These are phyloP conservation scores for Diplocarpon rosae DNA, from an alignment of 2,329 filamentous ascomycete species.

Conservation along the genomic window DNA sequence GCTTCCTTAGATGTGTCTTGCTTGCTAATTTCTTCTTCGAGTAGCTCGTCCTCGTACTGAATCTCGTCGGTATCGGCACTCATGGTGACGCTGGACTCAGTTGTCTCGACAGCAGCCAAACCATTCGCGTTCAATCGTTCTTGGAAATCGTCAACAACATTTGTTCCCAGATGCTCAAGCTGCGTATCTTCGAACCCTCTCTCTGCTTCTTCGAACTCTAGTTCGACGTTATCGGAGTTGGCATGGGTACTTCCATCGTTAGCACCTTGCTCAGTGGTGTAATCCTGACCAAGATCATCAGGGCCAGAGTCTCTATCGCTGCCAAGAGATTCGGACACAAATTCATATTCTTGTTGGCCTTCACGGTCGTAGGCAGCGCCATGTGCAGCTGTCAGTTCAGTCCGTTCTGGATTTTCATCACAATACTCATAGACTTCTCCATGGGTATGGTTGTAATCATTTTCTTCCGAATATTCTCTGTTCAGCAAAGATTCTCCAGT, in stretches of 20 bases:
- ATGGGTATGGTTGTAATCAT: not conserved
- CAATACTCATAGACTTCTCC: slow-evolving; percentile 1
- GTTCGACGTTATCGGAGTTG: slow-evolving; percentile 1
- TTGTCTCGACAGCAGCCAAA: slow-evolving; percentile 14
- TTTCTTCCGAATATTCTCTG: slow-evolving; percentile 11
- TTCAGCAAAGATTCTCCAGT: not conserved
- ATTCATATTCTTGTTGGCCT: not conserved
- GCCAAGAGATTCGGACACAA: not conserved
- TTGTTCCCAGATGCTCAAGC: not conserved
- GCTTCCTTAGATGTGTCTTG: not conserved
- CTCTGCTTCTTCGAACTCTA: not conserved
- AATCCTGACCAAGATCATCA: not conserved
- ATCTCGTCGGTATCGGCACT: slow-evolving; percentile 30
- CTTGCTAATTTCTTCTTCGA: slow-evolving; percentile 29
- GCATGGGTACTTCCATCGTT: not conserved
- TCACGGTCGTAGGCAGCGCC: not conserved
- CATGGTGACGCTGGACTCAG: slow-evolving; percentile 27
- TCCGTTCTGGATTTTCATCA: slow-evolving; percentile 3
- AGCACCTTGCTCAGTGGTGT: not conserved
- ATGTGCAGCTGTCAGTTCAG: not conserved
- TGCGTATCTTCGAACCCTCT: not conserved
- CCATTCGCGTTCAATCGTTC: slow-evolving; percentile 4
- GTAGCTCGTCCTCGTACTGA: slow-evolving; percentile 25
- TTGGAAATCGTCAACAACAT: not conserved
- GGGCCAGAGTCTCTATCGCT: not conserved